Evolutionary conservation across 2,329 filamentous ascomycete genomes (phyloP).

Genomic region (Lachnum nothofagi): DNA sequence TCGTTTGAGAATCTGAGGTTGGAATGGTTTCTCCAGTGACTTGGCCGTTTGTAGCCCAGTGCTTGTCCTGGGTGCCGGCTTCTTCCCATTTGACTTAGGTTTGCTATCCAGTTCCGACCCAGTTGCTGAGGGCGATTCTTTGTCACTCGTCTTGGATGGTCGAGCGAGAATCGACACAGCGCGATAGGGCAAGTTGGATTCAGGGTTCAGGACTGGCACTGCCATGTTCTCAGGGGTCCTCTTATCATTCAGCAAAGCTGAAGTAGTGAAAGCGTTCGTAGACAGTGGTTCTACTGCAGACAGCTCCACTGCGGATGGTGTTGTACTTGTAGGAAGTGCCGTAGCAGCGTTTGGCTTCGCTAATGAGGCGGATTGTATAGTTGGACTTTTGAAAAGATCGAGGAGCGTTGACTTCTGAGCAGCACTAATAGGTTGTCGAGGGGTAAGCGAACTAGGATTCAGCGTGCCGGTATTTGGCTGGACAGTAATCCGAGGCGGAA

Average conservation of each 20-base stretch:
- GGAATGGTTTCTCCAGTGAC: constrained; percentile 41
- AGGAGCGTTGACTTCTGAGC: constrained; percentile 29
- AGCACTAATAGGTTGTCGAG: constrained; percentile 25
- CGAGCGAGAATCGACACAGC: constrained; percentile 28
- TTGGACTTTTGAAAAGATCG: constrained; percentile 30
- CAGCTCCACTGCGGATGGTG: constrained; percentile 31
- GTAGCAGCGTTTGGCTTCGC: constrained; percentile 16
- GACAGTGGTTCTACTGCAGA: constrained; percentile 30
- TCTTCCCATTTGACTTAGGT: constrained; percentile 10
- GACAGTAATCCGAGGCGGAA: constrained; percentile 5
- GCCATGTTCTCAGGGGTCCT: constrained; percentile 16
- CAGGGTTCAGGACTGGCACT: constrained; percentile 24
- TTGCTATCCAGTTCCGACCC: constrained; percentile 1
- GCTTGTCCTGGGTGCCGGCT: neutral
- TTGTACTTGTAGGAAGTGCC: constrained; percentile 22
- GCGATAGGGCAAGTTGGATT: constrained; percentile 27
- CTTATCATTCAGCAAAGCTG: constrained; percentile 20
- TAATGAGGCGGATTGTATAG: constrained; percentile 13
- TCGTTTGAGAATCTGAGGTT: constrained; percentile 49
- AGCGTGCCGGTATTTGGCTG: constrained; percentile 8
- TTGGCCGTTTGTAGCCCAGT: constrained; percentile 1
- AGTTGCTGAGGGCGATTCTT: constrained; percentile 8
- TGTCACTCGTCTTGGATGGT: constrained; percentile 18
- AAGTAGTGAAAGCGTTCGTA: constrained; percentile 16
- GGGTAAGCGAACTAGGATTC: constrained; percentile 11